Evolutionary conservation across 768 basidiomycete genomes (phyloP), one percentile per base, ranked within the genome.

Genomic region (Tephrocybe rancida): DNA sequence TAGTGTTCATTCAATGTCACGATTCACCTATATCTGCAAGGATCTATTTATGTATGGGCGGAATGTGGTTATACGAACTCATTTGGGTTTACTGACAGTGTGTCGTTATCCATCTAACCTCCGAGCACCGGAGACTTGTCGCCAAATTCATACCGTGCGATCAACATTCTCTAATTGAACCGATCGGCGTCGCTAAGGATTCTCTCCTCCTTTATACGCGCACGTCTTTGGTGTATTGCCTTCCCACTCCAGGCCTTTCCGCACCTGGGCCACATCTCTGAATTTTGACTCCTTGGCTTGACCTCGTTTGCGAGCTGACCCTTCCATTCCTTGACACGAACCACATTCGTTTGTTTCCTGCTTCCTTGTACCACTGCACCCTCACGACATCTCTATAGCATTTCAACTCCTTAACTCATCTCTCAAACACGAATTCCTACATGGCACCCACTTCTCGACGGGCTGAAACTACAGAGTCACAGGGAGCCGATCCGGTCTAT

Each of bases 401-500:
- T 30, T 13, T 6, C 13, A 5, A 30, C 29, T 30, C 13, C 29
- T 5, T 30, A 30, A 6, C 29, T 6, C 29, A 30, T 30, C 13
- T 13, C 29, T 30, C 29, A 48, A 24, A 11, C 38, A 29, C 43
- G 19, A 29, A 19, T 19, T 42, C 13, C 11, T 30, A 10, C 21
- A 67, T 68, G 66, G 61, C 64, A 48, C 49, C 56, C 52, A 18
- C 66, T 26, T 50, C 56, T 46, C 34, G 62, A 37, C 55, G 58
- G 22, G 55, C 39, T 18, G 30, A 57, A 30, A 32, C 56, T 38
- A 41, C 64, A 30, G 32, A 47, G 25, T 32, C 53, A 11, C 30
- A n/a, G n/a, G 27, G 54, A 19, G n/a, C 62, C 24, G 58, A 54
- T 41, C 67, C 76, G 5, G 64, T 74, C 19, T 73, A 77, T 59